Conservation (phyloP, 1,139 yeast species). For the Pichiaceae sp. region DNA sequence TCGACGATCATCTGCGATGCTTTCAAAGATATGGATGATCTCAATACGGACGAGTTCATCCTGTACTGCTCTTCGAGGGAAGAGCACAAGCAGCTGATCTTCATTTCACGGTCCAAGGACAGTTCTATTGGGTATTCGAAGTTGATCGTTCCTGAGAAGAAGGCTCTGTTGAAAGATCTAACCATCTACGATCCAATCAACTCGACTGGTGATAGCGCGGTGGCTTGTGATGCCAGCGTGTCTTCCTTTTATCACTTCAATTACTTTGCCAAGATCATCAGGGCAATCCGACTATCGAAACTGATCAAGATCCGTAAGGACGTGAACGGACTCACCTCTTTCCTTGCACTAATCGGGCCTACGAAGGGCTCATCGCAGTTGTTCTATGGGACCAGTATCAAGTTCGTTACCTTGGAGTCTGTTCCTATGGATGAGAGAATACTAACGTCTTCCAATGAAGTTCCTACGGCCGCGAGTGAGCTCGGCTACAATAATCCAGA, state of each 20-base stretch:
- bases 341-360: conserved; percentile 32
- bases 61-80: conserved; percentile 31
- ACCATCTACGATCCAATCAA: conserved; percentile 21
- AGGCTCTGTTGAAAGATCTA: conserved; percentile 49
- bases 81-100: conserved; percentile 26
- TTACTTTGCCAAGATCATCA: conserved; percentile 43
- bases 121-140: conserved; percentile 55
- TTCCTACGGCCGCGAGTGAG: conserved; percentile 1
- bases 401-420: conserved; percentile 50
- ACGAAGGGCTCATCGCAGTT: conserved; percentile 1
- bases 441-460: conserved; percentile 1
- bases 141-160: conserved; percentile 57
- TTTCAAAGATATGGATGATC: conserved; percentile 58
- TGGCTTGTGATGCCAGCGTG: conserved; percentile 9
- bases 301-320: conserved; percentile 58
- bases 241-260: conserved; percentile 42
- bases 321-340: conserved; percentile 41
- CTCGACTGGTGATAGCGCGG: conserved; percentile 19
- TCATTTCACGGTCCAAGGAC: conserved; percentile 39
- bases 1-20: conserved; percentile 60
- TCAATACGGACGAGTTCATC: conserved; percentile 52
- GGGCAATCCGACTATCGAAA: conserved; percentile 47
- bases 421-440: conserved; percentile 22
- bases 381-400: conserved; percentile 55
- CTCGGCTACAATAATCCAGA: conserved; percentile 20